Conservation (phyloP, 441 rosid genomes). For the Hura crepitans region DNA sequence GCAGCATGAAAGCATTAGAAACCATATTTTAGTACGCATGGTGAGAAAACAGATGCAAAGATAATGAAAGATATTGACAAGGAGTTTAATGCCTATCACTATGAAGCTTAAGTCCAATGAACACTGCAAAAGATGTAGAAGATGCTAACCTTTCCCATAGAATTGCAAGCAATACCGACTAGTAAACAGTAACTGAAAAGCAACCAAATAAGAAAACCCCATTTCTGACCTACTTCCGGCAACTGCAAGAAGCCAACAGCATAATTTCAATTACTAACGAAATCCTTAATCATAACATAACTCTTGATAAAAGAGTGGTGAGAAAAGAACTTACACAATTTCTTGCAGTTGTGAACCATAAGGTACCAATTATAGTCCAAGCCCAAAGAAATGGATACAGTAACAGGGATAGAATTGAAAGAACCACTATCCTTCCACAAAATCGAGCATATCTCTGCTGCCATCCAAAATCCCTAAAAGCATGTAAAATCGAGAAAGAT, state of each 20-base stretch:
- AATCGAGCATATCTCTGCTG: constrained; percentile 93
- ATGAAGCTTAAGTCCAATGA: background rate
- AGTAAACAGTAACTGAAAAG: constrained; percentile 87
- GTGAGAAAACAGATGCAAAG: background rate
- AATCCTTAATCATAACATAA: constrained; percentile 3
- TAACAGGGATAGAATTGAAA: constrained; percentile 67
- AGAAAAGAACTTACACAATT: constrained; percentile 60
- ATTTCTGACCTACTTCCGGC: constrained; percentile 92
- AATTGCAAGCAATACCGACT: constrained; percentile 74
- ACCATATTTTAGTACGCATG: background rate
- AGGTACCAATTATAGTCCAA: constrained; percentile 89
- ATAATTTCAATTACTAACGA: constrained; percentile 14
- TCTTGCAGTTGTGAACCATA: constrained; percentile 75
- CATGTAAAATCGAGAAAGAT: constrained; percentile 11
- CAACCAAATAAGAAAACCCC: constrained; percentile 98
- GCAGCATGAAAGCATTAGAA: constrained; percentile 11
- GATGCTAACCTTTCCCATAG: constrained; percentile 60
- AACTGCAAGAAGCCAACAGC: constrained; percentile 42
- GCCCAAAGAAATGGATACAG: constrained; percentile 96
- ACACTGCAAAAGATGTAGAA: background rate
- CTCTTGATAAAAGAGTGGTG: background rate
- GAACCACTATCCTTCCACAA: constrained; percentile 84
- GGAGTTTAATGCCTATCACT: background rate
- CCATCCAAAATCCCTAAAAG: constrained; percentile 70
- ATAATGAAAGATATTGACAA: background rate